These are phyloP conservation scores for Trichoderma sp. DNA, from an alignment of 2,329 filamentous ascomycete genomes.

Conservation along the genomic window DNA sequence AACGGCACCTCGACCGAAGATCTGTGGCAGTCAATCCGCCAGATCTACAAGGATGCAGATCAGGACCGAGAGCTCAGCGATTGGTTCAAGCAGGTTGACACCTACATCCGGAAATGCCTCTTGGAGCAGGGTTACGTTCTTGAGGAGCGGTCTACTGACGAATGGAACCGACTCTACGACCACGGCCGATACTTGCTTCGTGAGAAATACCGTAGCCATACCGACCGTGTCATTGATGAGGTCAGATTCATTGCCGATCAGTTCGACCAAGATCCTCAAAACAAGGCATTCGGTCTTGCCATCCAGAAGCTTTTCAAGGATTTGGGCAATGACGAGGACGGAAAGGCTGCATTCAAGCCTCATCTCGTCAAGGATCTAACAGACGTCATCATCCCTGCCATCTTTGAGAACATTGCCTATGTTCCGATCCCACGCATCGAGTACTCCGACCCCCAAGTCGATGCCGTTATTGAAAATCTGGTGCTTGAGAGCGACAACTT, in stretches of 20 bases:
- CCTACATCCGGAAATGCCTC: constrained; percentile 79
- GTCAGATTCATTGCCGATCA: constrained; percentile 86
- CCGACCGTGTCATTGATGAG: constrained; percentile 84
- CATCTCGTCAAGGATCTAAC: constrained; percentile 88
- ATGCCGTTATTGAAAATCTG: constrained; percentile 91
- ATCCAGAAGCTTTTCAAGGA: constrained; percentile 83
- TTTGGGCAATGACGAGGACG: constrained; percentile 83
- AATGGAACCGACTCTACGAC: constrained; percentile 87
- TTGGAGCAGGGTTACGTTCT: constrained; percentile 91
- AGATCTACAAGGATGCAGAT: constrained; percentile 86
- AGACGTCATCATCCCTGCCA: constrained; percentile 80
- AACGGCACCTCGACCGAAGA: constrained; percentile 91
- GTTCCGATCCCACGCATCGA: constrained; percentile 94
- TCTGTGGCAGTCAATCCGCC: constrained; percentile 80
- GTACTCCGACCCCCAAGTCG: constrained; percentile 80
- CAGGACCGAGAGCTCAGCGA: constrained; percentile 80
- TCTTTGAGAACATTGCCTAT: constrained; percentile 86
- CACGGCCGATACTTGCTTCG: constrained; percentile 84
- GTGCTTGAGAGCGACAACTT: constrained; percentile 96
- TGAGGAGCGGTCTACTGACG: constrained; percentile 73
- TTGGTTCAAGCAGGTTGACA: constrained; percentile 83
- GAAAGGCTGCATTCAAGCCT: constrained; percentile 88
- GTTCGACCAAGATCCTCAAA: constrained; percentile 86
- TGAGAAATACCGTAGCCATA: constrained; percentile 84
- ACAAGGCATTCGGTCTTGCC: constrained; percentile 76